A percentile compares a stretch with the other conserved stretches of the same genome.
These are phyloP conservation scores for Cutaneotrichosporon sp. DNA, from an alignment of 1,284 basidiomycete genomes.

Conservation along the genomic window DNA sequence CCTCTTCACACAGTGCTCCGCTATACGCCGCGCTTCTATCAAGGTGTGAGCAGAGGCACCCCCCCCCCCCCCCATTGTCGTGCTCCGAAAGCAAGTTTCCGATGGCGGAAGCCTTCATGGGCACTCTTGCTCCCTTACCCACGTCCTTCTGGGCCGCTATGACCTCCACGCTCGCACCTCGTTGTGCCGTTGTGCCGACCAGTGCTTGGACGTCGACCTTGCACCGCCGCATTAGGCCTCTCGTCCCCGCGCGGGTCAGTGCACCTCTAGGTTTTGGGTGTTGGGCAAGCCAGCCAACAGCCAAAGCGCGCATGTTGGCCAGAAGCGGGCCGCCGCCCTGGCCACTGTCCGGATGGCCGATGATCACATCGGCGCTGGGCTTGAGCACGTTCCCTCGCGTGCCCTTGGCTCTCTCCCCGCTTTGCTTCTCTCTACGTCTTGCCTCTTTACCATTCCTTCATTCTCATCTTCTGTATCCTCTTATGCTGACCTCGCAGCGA, in stretches of 20 bases:
- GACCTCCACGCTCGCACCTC: not conserved
- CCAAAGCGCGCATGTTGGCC: not conserved
- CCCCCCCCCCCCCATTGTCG: not conserved
- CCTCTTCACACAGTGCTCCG: not conserved
- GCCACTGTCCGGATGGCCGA: not conserved
- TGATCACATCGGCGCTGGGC: not conserved
- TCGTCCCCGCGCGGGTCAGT: not conserved
- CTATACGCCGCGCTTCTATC: not conserved
- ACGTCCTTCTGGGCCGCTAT: not conserved
- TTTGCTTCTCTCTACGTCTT: not conserved
- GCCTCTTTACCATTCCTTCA: not conserved
- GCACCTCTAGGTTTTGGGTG: not conserved
- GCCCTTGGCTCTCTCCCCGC: not conserved
- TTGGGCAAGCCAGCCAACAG: too few relatives aligned
- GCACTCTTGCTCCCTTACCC: not conserved
- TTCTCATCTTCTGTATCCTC: not conserved
- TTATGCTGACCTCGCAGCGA: slow-evolving; percentile 1
- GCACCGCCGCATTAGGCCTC: not conserved
- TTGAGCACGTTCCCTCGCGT: slow-evolving; percentile 1
- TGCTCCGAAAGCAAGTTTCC: not conserved
- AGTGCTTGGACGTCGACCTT: not conserved
- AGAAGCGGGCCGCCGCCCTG: not conserved
- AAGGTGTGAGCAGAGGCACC: not conserved
- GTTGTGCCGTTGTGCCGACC: not conserved
- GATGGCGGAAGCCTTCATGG: not conserved